Conservation (phyloP, 2,329 filamentous ascomycete genomes). For the Phaeosphaeriaceae sp. region DNA sequence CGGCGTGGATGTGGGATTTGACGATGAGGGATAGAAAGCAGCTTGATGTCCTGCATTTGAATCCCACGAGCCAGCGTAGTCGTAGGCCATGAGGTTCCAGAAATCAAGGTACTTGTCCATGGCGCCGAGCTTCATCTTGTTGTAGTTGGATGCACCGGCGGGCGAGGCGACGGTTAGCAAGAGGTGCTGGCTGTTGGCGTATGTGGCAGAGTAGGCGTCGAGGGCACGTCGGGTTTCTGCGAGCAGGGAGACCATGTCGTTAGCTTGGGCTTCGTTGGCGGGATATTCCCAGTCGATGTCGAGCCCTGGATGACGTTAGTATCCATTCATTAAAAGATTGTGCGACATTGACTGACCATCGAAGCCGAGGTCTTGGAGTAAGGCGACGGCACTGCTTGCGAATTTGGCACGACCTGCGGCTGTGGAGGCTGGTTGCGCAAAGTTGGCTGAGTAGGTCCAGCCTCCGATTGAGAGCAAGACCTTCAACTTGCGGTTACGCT, state of each 20-base stretch:
- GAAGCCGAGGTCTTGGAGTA: conserved; percentile 45
- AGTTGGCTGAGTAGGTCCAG: conserved; percentile 49
- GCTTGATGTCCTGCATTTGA: conserved; percentile 41
- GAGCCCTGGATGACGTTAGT: conserved; percentile 25
- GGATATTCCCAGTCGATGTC: conserved; percentile 51
- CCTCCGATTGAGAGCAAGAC: conserved; percentile 48
- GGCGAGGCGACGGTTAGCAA: conserved; percentile 57
- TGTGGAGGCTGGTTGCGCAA: conserved; percentile 41
- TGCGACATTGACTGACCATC: conserved; percentile 29
- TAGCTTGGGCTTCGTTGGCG: conserved; percentile 37
- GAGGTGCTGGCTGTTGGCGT: conserved; percentile 51
- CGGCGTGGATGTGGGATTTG: conserved; percentile 39
- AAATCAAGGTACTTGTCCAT: conserved; percentile 60
- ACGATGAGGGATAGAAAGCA: conserved; percentile 34
- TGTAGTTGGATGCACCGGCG: conserved; percentile 54
- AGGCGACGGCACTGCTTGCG: conserved; percentile 41
- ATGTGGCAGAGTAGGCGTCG: conserved; percentile 48
- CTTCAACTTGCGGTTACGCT: conserved; percentile 46
- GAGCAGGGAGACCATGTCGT: conserved; percentile 43
- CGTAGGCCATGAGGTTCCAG: conserved; percentile 81
- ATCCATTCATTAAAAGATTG: not conserved
- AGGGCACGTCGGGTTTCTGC: conserved; percentile 43
- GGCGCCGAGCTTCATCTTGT: conserved; percentile 49
- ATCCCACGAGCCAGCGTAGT: conserved; percentile 62
- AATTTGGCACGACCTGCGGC: conserved; percentile 39